Evolutionary conservation across 495 filamentous ascomycete species (phyloP).

Genomic region (Polyplosphaeria fusca): DNA sequence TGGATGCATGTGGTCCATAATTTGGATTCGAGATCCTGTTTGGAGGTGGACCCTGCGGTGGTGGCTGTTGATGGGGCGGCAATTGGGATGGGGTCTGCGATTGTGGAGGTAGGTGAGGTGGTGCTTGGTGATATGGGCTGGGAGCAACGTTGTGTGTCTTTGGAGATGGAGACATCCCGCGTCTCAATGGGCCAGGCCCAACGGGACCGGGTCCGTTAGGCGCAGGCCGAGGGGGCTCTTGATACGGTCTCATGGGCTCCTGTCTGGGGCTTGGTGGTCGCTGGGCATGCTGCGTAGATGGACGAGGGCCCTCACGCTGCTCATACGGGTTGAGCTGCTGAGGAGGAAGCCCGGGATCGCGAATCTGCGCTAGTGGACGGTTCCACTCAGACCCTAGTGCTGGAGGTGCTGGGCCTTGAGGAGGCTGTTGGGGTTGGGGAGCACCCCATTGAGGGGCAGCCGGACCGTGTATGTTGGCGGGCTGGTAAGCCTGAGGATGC

Average conservation of each 20-base stretch:
- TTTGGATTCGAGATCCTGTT: conserved; percentile 68
- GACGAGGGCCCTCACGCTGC: conserved; percentile 65
- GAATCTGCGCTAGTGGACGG: conserved; percentile 70
- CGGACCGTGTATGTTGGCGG: conserved; percentile 55
- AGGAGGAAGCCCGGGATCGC: conserved; percentile 63
- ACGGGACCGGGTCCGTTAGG: conserved; percentile 29
- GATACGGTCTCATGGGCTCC: conserved; percentile 69
- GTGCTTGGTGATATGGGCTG: conserved; percentile 59
- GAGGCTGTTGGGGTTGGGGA: conserved; percentile 58
- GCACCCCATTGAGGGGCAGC: conserved; percentile 75
- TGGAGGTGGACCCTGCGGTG: conserved; percentile 40
- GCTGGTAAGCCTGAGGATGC: conserved; percentile 53
- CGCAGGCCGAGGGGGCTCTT: conserved; percentile 63
- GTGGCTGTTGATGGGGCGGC: conserved; percentile 31
- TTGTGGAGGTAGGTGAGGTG: conserved; percentile 61
- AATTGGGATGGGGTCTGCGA: conserved; percentile 36
- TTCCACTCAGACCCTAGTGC: conserved; percentile 60
- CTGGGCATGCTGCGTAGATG: conserved; percentile 49
- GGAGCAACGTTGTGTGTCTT: conserved; percentile 57
- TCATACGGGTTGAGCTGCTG: conserved; percentile 72
- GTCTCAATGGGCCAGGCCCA: conserved; percentile 41
- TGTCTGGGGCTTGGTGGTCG: conserved; percentile 56
- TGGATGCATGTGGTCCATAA: conserved; percentile 54
- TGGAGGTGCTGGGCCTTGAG: conserved; percentile 46
- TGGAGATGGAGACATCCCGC: conserved; percentile 59